These are phyloP conservation scores for Alternaria sp. DNA, from an alignment of 2,329 filamentous ascomycete genomes.

Conservation along the genomic window DNA sequence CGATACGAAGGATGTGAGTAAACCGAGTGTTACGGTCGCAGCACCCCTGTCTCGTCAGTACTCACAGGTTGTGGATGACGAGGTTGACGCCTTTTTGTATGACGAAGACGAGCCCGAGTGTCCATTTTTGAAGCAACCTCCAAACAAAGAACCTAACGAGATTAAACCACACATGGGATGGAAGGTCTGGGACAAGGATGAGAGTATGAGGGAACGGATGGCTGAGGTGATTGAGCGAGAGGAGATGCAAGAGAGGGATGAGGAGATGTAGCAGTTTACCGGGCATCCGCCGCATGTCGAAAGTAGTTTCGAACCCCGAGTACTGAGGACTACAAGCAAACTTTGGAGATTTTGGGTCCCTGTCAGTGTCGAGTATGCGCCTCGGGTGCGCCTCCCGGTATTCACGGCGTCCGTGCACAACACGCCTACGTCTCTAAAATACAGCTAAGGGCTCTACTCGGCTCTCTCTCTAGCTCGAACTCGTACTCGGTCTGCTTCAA, in stretches of 20 bases:
- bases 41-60: background rate
- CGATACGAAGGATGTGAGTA: background rate
- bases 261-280: background rate
- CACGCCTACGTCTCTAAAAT: background rate
- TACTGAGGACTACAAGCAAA: background rate
- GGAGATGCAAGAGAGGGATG: background rate
- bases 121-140: constrained; percentile 4
- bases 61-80: constrained; percentile 9
- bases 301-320: background rate
- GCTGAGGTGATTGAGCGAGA: background rate
- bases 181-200: constrained; percentile 11
- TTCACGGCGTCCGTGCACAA: background rate
- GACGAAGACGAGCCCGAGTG: background rate
- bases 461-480: background rate
- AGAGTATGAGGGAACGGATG: constrained; percentile 1
- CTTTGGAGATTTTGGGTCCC: background rate
- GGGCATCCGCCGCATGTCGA: background rate
- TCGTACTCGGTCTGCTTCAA: background rate
- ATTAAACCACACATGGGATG: constrained; percentile 12
- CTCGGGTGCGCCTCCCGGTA: background rate
- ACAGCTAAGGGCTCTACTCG: background rate
- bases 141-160: background rate
- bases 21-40: background rate
- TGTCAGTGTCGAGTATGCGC: background rate
- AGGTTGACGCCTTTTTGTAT: constrained; percentile 15